Base-by-base conservation (phyloP, 148 eudicot species). In the Chenopodium berlandieri region DNA sequence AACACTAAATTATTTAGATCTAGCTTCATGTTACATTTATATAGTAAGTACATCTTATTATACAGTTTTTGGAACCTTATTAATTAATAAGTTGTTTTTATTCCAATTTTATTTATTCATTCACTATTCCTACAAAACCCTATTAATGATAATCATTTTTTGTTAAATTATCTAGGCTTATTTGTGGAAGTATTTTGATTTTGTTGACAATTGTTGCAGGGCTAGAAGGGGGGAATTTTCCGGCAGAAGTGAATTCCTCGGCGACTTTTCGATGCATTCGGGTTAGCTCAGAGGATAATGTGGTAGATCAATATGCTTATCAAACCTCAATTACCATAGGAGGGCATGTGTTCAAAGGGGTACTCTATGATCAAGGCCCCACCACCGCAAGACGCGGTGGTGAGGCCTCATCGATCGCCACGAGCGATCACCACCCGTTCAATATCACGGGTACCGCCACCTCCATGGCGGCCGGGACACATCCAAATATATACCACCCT, bases 331-430 rank as follows among this genome's bases (percentile, higher is more conserved):
- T 94, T 60, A 87, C 80, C 84, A 83, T 94, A 4, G 91, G 85
- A 74, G 98, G 98, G n/a, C 98, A 90, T 88, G 17, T 79, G 19
- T 94, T 94, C 84, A 92, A 89, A 37, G 98, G 98, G 0, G 86
- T 94, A 30, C 90, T 94, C 10, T 90, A 92, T 83, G 98, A 94
- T 80, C 94, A 94, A 81, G 98, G 97, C 25, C 88, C 86, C 63
- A 77, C 77, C 63, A 54, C 82, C 19, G 34, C 84, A 20, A 77
- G 71, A 1, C 46, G 69, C 31, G 79, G 82, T 22, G 88, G 81
- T 62, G 91, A 85, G 66, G 77, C 77, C 81, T 86, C 89, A n/a
- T 86, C 91, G 10, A 83, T 84, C 62, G 89, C 83, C 70, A 82
- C 80, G 79, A 85, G 77, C 77, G 82, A 86, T 40, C 86, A 66